Base-by-base conservation (phyloP, 352 stramenopile species). In the Plasmopara viticola region DNA sequence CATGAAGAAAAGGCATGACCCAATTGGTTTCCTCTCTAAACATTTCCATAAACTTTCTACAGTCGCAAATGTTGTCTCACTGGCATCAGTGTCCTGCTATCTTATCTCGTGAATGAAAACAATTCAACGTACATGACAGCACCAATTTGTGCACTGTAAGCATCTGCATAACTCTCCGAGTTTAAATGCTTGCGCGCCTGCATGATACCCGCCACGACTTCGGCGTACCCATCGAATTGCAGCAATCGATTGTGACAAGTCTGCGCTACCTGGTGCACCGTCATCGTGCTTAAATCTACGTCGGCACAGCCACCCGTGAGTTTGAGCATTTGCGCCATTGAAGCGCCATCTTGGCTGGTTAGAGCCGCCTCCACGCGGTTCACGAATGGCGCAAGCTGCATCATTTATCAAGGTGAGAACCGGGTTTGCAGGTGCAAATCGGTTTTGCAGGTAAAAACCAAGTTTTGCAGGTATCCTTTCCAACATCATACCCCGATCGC, bases 21-120 rank as follows among this genome's bases (percentile, higher is more conserved):
- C 84, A 94, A 62, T 90, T 92, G 43, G 77, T 90, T 64, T 91
- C 79, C 35, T 70, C 78, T 12, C 81, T 66, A 60, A 92, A 90
- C 34, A 94, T 64, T 62, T 90, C 81, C 75, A 94, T 90, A 39
- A 94, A 90, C 52, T 94, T 91, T 43, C 78, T 89, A 48, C 6
- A 54, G 20, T 25, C n/a, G 40, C 28, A 34, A 44, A 44, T 13
- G 17, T 28, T 13, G 18, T 20, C 28, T 31, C 18, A 46, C 28
- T 39, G 8, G 14, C 25, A 40, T 29, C 8, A 44, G 6, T 29
- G 17, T 30, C 17, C 28, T 41, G n/a, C 31, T 35, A 8, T 35
- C 31, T 35, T 35, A 12, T 5, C 31, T 15, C 6, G 8, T 8
- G 4, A 7, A 9, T 41, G 8, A 7, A 18, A 1, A 2, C 37